These are phyloP conservation scores for Debaryomycetaceae sp. DNA, from an alignment of 1,139 yeast species.

Conservation along the genomic window DNA sequence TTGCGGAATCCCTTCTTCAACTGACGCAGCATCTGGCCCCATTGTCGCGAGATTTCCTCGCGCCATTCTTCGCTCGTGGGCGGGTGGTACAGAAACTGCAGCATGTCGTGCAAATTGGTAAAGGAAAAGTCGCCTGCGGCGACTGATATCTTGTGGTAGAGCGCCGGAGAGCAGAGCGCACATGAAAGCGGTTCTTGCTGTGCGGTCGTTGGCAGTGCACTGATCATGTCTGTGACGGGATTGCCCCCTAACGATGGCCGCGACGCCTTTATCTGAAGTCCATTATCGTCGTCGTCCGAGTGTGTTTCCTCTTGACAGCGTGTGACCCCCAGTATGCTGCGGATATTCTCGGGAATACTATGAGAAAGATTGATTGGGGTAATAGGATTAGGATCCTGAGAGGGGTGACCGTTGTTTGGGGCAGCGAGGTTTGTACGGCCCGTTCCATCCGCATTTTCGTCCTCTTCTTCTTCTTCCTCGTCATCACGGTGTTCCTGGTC, in stretches of 20 bases:
- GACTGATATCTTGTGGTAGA: slow-evolving; percentile 5
- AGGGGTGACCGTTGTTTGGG: not conserved
- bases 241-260: not conserved
- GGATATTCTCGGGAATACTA: not conserved
- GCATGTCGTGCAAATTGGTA: slow-evolving; percentile 16
- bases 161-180: slow-evolving; percentile 18
- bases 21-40: slow-evolving; percentile 47
- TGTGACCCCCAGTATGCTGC: not conserved
- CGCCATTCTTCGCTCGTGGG: slow-evolving; percentile 61
- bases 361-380: too few relatives aligned
- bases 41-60: slow-evolving; percentile 48
- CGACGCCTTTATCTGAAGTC: slow-evolving; percentile 3
- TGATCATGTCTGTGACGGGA: not conserved
- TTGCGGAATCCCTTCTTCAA: slow-evolving; percentile 58
- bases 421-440: not conserved
- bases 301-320: slow-evolving; percentile 1
- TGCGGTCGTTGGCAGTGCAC: slow-evolving; percentile 2
- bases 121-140: slow-evolving; percentile 15
- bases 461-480: slow-evolving; percentile 1
- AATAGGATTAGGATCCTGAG: not conserved
- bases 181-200: slow-evolving; percentile 7
- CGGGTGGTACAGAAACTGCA: slow-evolving; percentile 19
- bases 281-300: slow-evolving; percentile 8
- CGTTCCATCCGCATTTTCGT: not conserved
- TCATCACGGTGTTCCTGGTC: slow-evolving; percentile 5